Percentiles rank a stretch among this genome's conserved stretches.
These are phyloP conservation scores for Phytopythium vexans DNA, from an alignment of 352 stramenopile species.

Conservation along the genomic window DNA sequence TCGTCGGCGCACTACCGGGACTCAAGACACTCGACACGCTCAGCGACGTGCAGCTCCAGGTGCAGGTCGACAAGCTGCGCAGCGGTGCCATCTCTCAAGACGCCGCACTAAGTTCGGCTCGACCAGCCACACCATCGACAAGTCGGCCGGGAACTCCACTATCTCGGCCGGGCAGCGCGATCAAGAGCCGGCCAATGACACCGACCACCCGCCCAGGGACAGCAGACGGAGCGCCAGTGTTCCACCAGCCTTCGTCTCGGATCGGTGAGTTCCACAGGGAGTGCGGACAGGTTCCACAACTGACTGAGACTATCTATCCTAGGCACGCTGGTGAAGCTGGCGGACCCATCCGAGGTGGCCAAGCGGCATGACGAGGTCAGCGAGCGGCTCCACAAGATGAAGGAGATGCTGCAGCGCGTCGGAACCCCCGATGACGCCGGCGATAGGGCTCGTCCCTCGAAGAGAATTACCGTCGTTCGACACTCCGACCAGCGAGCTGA, in stretches of 20 bases:
- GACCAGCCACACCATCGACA: conserved; percentile 35
- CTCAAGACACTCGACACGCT: conserved; percentile 67
- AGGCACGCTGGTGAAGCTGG: conserved; percentile 53
- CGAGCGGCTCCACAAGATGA: conserved; percentile 57
- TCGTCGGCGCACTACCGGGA: conserved; percentile 35
- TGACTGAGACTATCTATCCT: not conserved
- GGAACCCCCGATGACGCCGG: conserved; percentile 6
- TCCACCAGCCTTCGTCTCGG: conserved; percentile 44
- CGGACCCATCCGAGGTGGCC: conserved; percentile 37
- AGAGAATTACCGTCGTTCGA: not conserved
- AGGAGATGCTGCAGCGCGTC: conserved; percentile 42
- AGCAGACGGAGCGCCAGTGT: conserved; percentile 34
- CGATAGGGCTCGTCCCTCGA: too few relatives aligned
- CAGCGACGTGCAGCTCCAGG: conserved; percentile 41
- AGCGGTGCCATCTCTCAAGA: conserved; percentile 36
- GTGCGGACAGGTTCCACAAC: not conserved
- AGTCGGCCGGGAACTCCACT: conserved; percentile 18
- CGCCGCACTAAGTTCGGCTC: conserved; percentile 17
- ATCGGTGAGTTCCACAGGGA: conserved; percentile 21
- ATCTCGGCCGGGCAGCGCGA: not conserved
- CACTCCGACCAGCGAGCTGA: conserved; percentile 8
- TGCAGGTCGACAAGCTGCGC: conserved; percentile 37
- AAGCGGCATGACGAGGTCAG: conserved; percentile 46
- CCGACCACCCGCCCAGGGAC: conserved; percentile 31
- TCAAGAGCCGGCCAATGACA: conserved; percentile 16